Base-by-base conservation (phyloP, 1,284 basidiomycete species). In the Leccinum insolens region DNA sequence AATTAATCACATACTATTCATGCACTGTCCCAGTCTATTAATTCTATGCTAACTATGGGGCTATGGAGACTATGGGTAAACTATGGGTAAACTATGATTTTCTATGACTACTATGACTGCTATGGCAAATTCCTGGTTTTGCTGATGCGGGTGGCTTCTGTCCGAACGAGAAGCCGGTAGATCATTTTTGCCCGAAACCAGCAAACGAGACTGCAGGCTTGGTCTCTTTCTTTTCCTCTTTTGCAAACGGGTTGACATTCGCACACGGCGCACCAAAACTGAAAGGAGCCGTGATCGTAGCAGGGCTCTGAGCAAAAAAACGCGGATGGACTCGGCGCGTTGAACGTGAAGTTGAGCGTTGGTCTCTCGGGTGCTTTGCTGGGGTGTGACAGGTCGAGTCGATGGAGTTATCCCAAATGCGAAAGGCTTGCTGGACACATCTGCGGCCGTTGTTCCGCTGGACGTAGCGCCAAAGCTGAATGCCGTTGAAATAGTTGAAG, bases 331-430 rank as follows among this genome's bases (percentile, higher is more conserved):
- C 70, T 75, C 28, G 80, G 76, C 66, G 74, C 67, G 20, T 59
- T 70, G 61, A 88, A 88, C 1, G 84, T 77, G 68, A 88, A 88
- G 61, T 74, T 79, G n/a, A 82, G 74, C 2, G 79, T 80, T 20
- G 81, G 82, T 66, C 79, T 79, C 75, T 73, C 79, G 71, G 73
- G 69, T 66, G 76, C 68, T 60, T 78, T 78, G 22, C 65, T 49
- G 89, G 15, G 88, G 89, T 8, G 88, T 89, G 3, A 80, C 76
- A 39, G 86, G 82, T 37, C 84, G 79, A 25, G 68, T 39, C 46
- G 77, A 60, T 31, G 70, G 9, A 34, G 70, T 34, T 57, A 67
- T 7, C 34, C 76, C 78, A 63, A 82, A 81, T 12, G 71, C 12
- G 37, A 80, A 81, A 3, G 78, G 64, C 68, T 79, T 80, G 25